Percentiles rank a stretch among this genome's conserved stretches.
phyloP scores from a whole-genome alignment of 352 stramenopile genomes.

The Phytophthora sp. region DNA sequence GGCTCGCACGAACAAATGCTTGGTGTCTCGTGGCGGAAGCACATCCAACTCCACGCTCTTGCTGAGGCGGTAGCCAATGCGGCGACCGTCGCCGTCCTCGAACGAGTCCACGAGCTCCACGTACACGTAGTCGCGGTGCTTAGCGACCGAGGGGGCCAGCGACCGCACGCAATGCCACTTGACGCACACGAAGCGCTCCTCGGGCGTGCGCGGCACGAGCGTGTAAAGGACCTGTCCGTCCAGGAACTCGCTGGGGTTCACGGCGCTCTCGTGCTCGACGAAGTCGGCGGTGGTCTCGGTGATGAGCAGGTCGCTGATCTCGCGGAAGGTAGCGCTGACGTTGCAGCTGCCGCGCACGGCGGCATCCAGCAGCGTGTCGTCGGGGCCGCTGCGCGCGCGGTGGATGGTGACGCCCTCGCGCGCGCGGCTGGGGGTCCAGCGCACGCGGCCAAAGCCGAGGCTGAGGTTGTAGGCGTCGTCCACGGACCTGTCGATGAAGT shows the following conservation, averaged over 20 bases:
- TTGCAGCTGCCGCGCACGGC: constrained; percentile 78
- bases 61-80: constrained; percentile 71
- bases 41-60: constrained; percentile 81
- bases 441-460: constrained; percentile 75
- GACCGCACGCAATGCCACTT: constrained; percentile 86
- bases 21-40: constrained; percentile 45
- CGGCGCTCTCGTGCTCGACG: constrained; percentile 57
- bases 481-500: constrained; percentile 80
- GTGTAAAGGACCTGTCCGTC: constrained; percentile 81
- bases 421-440: constrained; percentile 71
- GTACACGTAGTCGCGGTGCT: constrained; percentile 85
- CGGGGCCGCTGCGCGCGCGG: constrained; percentile 56
- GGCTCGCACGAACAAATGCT: constrained; percentile 67
- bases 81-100: constrained; percentile 58
- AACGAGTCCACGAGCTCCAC: constrained; percentile 86
- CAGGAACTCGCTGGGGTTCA: constrained; percentile 80
- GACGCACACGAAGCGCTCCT: constrained; percentile 78
- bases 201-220: constrained; percentile 63
- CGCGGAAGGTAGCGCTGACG: constrained; percentile 71
- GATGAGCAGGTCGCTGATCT: constrained; percentile 81
- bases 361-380: constrained; percentile 67
- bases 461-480: constrained; percentile 85
- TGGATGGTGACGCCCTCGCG: constrained; percentile 76
- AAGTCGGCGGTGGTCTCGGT: constrained; percentile 78
- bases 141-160: constrained; percentile 72